Evolutionary conservation across 148 eudicot species (phyloP), one percentile per base, ranked within the genome.

Genomic region (Vaccinium macrocarpon): DNA sequence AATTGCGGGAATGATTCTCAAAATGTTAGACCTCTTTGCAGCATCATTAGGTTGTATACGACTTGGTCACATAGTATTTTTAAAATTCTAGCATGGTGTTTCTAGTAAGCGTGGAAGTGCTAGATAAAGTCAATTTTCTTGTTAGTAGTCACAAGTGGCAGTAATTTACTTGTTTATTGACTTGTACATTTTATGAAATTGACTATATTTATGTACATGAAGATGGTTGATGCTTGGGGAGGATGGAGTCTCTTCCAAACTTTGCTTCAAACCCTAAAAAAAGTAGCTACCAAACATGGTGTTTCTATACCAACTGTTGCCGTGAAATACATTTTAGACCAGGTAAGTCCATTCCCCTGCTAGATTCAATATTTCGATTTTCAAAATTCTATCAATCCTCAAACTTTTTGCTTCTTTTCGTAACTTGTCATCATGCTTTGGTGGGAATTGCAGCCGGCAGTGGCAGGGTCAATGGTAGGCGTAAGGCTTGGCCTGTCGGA

Each of bases 151-250:
- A 52, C 49, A n/a, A 62, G 83, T 23, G 72, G 6, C 38, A 21
- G 8, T 15, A 29, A 51, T 66, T 6, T 35, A 32, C 18, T 85
- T 75, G 10, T 78, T 9, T 32, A 50, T 23, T 13, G 18, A 25
- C 15, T 70, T 29, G 76, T 18, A 56, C 23, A 62, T 76, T 77
- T 38, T 7, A 1, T n/a, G 18, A 68, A 62, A 48, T 51, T 52
- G 68, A 27, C 77, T 52, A 13, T 15, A 55, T 81, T 74, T 81
- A 42, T 76, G 59, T 62, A 12, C 68, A 62, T 62, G 84, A 91
- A 97, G 99, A 95, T 97, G 98, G 93, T 95, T 82, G 99, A 97
- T 92, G 98, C 98, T 48, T 97, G 99, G 99, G 99, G 99, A 82
- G 99, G 99, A 82, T 97, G 99, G 99, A 87, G 91, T 86, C 96